phyloP scores from a whole-genome alignment of 306 rosid species.

The Vigna trinervia region DNA sequence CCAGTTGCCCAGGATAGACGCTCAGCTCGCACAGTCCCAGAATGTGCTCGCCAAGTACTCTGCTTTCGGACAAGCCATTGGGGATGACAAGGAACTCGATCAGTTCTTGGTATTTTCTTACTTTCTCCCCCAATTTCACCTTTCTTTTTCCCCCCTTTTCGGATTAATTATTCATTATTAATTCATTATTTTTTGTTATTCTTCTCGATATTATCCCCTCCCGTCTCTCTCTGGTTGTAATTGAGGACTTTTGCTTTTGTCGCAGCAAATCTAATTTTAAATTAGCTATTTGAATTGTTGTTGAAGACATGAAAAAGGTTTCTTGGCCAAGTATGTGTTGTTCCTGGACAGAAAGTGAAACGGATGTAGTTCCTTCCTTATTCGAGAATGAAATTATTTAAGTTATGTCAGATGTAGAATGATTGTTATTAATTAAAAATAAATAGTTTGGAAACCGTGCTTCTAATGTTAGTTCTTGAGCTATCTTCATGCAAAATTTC shows the following conservation, averaged over 20 bases:
- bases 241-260: neutral
- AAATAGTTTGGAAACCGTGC: neutral
- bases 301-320: neutral
- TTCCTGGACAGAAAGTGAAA: slow-evolving; percentile 9
- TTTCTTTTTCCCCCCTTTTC: neutral
- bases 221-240: neutral
- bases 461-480: slow-evolving; percentile 31
- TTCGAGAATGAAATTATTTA: slow-evolving; percentile 25
- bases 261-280: neutral
- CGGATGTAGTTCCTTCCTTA: neutral
- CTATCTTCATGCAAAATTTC: neutral
- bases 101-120: slow-evolving; percentile 79
- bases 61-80: slow-evolving; percentile 64
- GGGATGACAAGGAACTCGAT: slow-evolving; percentile 87
- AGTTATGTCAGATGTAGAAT: neutral
- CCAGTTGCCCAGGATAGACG: slow-evolving; percentile 95
- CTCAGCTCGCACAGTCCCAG: slow-evolving; percentile 92
- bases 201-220: neutral
- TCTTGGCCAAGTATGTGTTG: neutral
- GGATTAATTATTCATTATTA: neutral
- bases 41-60: slow-evolving; percentile 95
- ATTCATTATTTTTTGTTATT: neutral
- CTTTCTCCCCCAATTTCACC: neutral
- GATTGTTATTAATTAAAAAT: neutral
- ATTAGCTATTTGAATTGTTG: neutral